These are phyloP conservation scores for Cinchona pubescens DNA, from an alignment of 257 asterid genomes.

Conservation along the genomic window DNA sequence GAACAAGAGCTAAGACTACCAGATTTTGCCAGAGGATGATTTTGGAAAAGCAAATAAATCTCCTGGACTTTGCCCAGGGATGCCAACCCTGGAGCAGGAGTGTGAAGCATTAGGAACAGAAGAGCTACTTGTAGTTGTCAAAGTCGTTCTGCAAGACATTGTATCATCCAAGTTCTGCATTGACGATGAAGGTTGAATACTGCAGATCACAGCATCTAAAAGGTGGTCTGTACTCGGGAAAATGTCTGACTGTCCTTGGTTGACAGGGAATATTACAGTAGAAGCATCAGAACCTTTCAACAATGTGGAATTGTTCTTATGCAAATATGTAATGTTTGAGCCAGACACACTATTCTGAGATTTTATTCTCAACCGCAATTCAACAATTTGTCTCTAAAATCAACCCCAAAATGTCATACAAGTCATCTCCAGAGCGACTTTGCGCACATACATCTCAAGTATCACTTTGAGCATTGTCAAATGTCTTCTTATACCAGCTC, in stretches of 20 bases:
- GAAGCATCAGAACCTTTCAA: slow-evolving; percentile 33
- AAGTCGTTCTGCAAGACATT: slow-evolving; percentile 52
- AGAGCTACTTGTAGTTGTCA: slow-evolving; percentile 45
- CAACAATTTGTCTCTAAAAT: slow-evolving; percentile 59
- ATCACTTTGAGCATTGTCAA: no score
- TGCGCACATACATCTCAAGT: slow-evolving; percentile 29
- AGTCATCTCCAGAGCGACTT: slow-evolving; percentile 59
- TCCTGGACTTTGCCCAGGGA: slow-evolving; percentile 44
- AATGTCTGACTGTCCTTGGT: slow-evolving; percentile 48
- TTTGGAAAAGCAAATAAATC: slow-evolving; percentile 61
- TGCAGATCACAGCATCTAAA: slow-evolving; percentile 70
- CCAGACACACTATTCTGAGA: slow-evolving; percentile 29
- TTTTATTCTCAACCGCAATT: slow-evolving; percentile 46
- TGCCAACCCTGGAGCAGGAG: slow-evolving; percentile 44
- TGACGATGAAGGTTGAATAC: slow-evolving; percentile 30
- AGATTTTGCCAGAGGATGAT: slow-evolving; percentile 39
- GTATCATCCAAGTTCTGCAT: slow-evolving; percentile 43
- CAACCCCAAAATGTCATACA: slow-evolving; percentile 79
- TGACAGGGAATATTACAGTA: slow-evolving; percentile 33
- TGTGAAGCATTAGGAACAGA: slow-evolving; percentile 42
- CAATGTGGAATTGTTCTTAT: slow-evolving; percentile 24
- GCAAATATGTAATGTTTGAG: slow-evolving; percentile 27
- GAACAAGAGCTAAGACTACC: slow-evolving; percentile 48
- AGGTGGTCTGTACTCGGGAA: slow-evolving; percentile 54
- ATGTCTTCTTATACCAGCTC: slow-evolving; percentile 17